Evolutionary conservation across 352 stramenopile species (phyloP), one percentile per base, ranked within the genome.

Genomic region (Phytophthora palmivora): DNA sequence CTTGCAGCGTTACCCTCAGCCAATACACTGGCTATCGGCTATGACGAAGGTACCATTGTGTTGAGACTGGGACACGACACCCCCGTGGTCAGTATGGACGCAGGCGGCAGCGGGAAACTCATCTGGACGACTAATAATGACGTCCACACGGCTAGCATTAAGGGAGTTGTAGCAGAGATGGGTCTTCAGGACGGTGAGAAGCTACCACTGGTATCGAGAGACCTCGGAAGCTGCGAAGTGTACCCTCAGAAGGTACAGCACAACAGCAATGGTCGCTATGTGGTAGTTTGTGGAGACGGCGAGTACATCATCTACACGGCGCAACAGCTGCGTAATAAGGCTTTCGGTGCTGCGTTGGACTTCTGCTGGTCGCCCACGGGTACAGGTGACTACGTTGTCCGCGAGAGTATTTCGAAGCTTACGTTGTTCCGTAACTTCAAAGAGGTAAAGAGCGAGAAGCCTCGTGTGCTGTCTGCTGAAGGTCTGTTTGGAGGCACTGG

Each of bases 271-370:
- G 97, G 98, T 4, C 94, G 97, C 43, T 99, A 99, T 76, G 88
- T 99, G 30, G 91, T 98, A 21, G 96, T 99, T 16, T 99, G 96
- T 64, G 98, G 97, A 19, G 98, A 99, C 79, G 97, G 97, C 37
- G 98, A 99, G 82, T 99, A 99, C 82, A 99, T 99, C 67, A 99
- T 99, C 70, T 99, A 99, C 83, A 99, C 98, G 19, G 94, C 97
- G 8, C 96, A 99, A 80, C 89, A 94, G 59, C 67, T 97, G 42
- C 84, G 93, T 38, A 97, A 96, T 73, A 99, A 99, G 72, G 94
- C 94, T 3, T 99, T 99, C 69, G 98, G 98, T 34, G 87, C 94
- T 33, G 97, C 92, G 0, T 85, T 99, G 26, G 97, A 99, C 76
- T 99, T 99, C 87, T 97, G 97, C 16, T 99, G 98, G 98, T 97